Conservation (phyloP, 441 rosid genomes). For the Macaranga tanarius region DNA sequence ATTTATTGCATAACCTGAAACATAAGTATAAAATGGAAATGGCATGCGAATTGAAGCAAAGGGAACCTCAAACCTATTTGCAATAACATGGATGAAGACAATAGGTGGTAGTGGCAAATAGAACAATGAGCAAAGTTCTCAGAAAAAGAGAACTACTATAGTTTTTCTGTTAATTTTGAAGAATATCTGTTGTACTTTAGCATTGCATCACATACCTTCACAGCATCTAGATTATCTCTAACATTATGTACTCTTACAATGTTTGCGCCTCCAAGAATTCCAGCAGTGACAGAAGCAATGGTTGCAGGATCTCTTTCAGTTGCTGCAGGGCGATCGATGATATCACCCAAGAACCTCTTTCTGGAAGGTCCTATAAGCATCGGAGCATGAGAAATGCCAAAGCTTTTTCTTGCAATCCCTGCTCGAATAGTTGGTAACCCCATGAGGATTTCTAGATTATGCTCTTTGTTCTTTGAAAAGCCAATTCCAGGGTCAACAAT, state of each 20-base stretch:
- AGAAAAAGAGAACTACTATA: background rate
- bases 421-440: constrained; percentile 56
- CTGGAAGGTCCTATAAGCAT: constrained; percentile 82
- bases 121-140: background rate
- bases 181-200: constrained; percentile 32
- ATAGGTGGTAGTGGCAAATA: background rate
- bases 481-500: constrained; percentile 89
- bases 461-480: constrained; percentile 70
- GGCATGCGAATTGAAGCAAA: background rate
- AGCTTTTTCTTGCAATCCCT: constrained; percentile 65
- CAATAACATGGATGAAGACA: background rate
- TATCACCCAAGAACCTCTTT: constrained; percentile 82
- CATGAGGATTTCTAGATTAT: constrained; percentile 69
- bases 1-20: background rate
- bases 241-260: constrained; percentile 90
- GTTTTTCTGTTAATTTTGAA: background rate
- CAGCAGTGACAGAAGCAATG: constrained; percentile 61
- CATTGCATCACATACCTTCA: constrained; percentile 78
- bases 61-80: background rate
- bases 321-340: constrained; percentile 57
- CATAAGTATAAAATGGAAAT: background rate
- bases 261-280: constrained; percentile 76
- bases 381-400: constrained; percentile 70
- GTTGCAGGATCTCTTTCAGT: constrained; percentile 88
- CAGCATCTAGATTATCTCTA: constrained; percentile 72